Percentiles rank a stretch among this genome's conserved stretches.
These are phyloP conservation scores for Phyllachora maydis DNA, from an alignment of 2,329 filamentous ascomycete species.

Conservation along the genomic window DNA sequence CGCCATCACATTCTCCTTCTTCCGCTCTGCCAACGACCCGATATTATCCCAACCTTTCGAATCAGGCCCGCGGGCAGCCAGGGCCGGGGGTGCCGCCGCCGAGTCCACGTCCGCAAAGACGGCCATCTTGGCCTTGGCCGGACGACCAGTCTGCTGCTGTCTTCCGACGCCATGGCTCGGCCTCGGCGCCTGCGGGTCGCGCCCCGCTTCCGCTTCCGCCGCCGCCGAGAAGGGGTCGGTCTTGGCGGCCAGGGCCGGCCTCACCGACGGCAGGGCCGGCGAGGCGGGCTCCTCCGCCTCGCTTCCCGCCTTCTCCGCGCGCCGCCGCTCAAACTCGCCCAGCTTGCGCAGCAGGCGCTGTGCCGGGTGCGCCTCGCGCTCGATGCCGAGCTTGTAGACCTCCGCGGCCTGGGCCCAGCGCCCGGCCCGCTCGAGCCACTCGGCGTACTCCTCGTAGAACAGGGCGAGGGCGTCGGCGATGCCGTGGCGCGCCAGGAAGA, in stretches of 20 bases:
- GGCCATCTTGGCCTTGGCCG: conserved; percentile 60
- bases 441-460: conserved; percentile 93
- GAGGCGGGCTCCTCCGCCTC: conserved; percentile 48
- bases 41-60: conserved; percentile 83
- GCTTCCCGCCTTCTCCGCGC: conserved; percentile 29
- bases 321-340: conserved; percentile 71
- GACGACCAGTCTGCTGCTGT: conserved; percentile 27
- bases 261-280: conserved; percentile 65
- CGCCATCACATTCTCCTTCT: conserved; percentile 82
- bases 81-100: conserved; percentile 33
- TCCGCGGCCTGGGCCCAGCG: conserved; percentile 86
- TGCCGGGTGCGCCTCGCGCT: conserved; percentile 66
- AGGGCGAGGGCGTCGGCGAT: conserved; percentile 76
- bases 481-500: conserved; percentile 72
- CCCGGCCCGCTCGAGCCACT: conserved; percentile 69
- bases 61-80: conserved; percentile 24
- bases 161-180: conserved; percentile 24
- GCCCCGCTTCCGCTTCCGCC: conserved; percentile 18
- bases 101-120: conserved; percentile 70
- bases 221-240: conserved; percentile 56
- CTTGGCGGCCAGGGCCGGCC: conserved; percentile 71
- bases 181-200: conserved; percentile 45
- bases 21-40: conserved; percentile 65
- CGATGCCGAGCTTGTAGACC: conserved; percentile 76
- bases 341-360: conserved; percentile 76